Evolutionary conservation across 352 stramenopile species (phyloP).

Genomic region (Elongisporangium anandrum): DNA sequence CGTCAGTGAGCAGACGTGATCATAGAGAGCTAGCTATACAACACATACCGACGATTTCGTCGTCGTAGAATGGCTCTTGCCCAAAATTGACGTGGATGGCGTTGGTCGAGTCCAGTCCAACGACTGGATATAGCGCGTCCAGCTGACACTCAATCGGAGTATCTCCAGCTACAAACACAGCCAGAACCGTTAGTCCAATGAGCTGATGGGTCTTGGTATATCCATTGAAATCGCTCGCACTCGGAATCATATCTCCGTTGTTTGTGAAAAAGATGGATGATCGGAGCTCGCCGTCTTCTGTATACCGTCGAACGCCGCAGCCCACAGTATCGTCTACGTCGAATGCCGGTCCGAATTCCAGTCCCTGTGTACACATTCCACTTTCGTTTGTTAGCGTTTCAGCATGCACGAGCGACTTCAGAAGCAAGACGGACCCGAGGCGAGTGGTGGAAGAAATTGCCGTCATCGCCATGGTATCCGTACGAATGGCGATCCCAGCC

Average conservation of each 20-base stretch:
- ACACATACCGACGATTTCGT: conserved; percentile 36
- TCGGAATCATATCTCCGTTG: conserved; percentile 51
- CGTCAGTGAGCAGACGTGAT: not conserved
- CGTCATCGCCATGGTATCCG: conserved; percentile 80
- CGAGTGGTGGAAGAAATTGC: conserved; percentile 52
- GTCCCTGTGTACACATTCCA: conserved; percentile 26
- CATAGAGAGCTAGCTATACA: not conserved
- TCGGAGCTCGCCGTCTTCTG: conserved; percentile 11
- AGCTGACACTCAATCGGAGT: conserved; percentile 33
- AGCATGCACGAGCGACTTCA: not conserved
- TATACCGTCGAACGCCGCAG: conserved; percentile 56
- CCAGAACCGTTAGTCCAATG: not conserved
- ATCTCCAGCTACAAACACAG: conserved; percentile 20
- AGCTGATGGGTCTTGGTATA: not conserved
- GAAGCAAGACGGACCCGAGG: conserved; percentile 24
- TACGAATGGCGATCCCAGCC: conserved; percentile 62
- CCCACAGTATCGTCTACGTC: conserved; percentile 62
- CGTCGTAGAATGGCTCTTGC: conserved; percentile 57
- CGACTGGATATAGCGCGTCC: conserved; percentile 64
- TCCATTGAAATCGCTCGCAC: conserved; percentile 13
- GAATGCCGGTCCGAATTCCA: conserved; percentile 54
- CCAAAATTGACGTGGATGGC: conserved; percentile 83
- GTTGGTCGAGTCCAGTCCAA: conserved; percentile 79
- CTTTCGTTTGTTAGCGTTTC: not conserved
- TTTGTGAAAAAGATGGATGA: conserved; percentile 72